A percentile compares a stretch with the other conserved stretches of the same genome.
Conservation (phyloP, 1,139 yeast genomes). For the Candida tunisiensis region DNA sequence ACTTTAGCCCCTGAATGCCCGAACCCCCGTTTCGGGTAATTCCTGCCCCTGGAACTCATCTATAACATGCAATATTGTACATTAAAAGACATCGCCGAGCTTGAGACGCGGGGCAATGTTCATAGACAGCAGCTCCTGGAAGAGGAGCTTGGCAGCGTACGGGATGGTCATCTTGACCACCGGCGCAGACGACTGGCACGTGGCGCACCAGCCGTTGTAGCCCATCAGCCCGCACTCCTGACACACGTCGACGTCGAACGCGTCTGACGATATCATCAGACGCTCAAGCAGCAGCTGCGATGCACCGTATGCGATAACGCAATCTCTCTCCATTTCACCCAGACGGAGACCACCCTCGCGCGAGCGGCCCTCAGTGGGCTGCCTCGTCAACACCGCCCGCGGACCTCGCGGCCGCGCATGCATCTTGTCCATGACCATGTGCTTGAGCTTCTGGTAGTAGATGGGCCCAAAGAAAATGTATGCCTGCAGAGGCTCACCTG, state of each 20-base stretch:
- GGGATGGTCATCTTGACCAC: conserved; percentile 94
- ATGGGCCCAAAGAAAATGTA: conserved; percentile 97
- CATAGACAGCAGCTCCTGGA: conserved; percentile 94
- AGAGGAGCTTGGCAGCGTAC: conserved; percentile 87
- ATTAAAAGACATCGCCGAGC: conserved; percentile 63
- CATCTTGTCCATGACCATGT: conserved; percentile 98
- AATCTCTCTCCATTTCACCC: conserved; percentile 99
- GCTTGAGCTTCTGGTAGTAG: conserved; percentile 94
- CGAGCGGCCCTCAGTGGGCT: conserved; percentile 98
- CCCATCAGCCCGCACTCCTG: conserved; percentile 97
- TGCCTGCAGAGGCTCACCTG: conserved; percentile 95
- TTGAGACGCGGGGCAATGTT: conserved; percentile 92
- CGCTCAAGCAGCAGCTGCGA: conserved; percentile 87
- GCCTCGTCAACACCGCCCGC: conserved; percentile 93
- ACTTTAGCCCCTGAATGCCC: too few relatives aligned
- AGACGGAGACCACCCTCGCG: conserved; percentile 98
- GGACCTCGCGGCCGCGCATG: conserved; percentile 99
- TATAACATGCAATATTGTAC: too few relatives aligned
- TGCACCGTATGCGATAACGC: conserved; percentile 99
- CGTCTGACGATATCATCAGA: conserved; percentile 93
- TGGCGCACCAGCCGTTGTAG: conserved; percentile 91
- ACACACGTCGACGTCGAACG: conserved; percentile 93
- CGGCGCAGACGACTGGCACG: conserved; percentile 77
- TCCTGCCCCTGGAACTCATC: too few relatives aligned
- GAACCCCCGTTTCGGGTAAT: too few relatives aligned